Percentiles rank a stretch among this genome's conserved stretches.
phyloP scores from a whole-genome alignment of 352 stramenopile genomes.

The Phytophthora sansomeana region DNA sequence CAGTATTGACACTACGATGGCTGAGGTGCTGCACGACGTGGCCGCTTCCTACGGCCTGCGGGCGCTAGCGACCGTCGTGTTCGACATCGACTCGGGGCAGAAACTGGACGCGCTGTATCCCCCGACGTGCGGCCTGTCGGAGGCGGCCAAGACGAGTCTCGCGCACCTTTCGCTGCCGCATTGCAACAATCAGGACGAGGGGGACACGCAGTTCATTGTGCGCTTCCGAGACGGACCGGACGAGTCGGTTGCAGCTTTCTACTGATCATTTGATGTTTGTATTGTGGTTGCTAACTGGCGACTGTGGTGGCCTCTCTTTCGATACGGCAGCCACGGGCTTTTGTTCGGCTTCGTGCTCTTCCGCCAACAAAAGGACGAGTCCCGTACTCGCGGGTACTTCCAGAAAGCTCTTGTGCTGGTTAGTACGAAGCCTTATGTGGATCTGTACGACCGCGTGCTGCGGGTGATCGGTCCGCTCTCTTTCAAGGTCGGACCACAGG shows the following conservation, averaged over 20 bases:
- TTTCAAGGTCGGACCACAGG: constrained; percentile 74
- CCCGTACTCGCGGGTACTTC: constrained; percentile 77
- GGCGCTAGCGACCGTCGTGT: constrained; percentile 80
- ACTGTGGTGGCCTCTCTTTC: constrained; percentile 4
- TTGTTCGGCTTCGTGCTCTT: constrained; percentile 90
- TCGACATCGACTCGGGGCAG: constrained; percentile 84
- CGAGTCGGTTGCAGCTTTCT: constrained; percentile 36
- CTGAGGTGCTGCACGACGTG: not conserved
- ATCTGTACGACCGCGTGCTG: constrained; percentile 81
- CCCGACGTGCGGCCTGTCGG: constrained; percentile 47
- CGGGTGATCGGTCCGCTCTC: constrained; percentile 78
- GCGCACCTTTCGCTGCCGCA: constrained; percentile 83
- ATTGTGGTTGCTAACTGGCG: constrained; percentile 15
- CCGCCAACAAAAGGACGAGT: constrained; percentile 79
- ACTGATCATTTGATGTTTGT: not conserved
- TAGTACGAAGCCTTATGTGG: constrained; percentile 70
- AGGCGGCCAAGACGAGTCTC: constrained; percentile 69
- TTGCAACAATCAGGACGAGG: constrained; percentile 89
- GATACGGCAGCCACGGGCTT: constrained; percentile 43
- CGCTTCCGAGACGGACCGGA: constrained; percentile 57
- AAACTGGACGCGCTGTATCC: constrained; percentile 75
- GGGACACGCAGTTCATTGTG: constrained; percentile 87
- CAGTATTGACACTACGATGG: constrained; percentile 6
- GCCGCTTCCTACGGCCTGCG: constrained; percentile 51
- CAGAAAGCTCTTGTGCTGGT: constrained; percentile 89